Base-by-base conservation (phyloP, 805 yeast genomes). In the Hanseniaspora jakobsenii region DNA sequence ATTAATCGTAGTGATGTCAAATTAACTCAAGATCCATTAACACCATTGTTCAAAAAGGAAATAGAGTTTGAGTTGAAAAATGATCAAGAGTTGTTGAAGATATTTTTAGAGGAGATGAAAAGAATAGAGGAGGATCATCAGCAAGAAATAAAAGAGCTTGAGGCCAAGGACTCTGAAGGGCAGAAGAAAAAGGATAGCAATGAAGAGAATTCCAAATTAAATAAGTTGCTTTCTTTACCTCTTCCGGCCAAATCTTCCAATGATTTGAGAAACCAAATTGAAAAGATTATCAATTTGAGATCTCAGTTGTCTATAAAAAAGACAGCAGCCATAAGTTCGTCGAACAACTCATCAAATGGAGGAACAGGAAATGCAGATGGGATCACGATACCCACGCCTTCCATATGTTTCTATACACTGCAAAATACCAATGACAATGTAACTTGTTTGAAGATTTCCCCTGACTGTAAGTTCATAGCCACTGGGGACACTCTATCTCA, bases 391-490 rank as follows among this genome's bases (percentile, higher is more conserved):
- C 68, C 85, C 18, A 73, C 89, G 21, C 98, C 98, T 18, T 81
- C 94, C 47, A 94, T 89, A 28, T 91, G 97, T 62, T 84, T 89
- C 94, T 91, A 91, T 66, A 89, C 97, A 1, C 87, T 91, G 66
- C 98, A 91, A 67, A 91, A 91, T 63, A 83, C 96, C 9, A 80
- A 84, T 58, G 80, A 81, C 51, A 93, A 82, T 49, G 66, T 91
- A 70, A 82, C 93, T n/a, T 75, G 86, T 39, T 58, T 89, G 37
- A 82, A 78, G 50, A 89, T 89, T 66, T 85, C 89, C 54, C 82
- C 79, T 43, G 96, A 89, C 60, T 77, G 89, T 14, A 76, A 87
- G 18, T 55, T 86, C 50, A 79, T 84, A 24, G 96, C 96, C 2
- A 95, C 87, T 27, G 97, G 98, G 8, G 91, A 43, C 26, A 28